Conservation (phyloP, 2,329 filamentous ascomycete species). For the Fulvia fulva region DNA sequence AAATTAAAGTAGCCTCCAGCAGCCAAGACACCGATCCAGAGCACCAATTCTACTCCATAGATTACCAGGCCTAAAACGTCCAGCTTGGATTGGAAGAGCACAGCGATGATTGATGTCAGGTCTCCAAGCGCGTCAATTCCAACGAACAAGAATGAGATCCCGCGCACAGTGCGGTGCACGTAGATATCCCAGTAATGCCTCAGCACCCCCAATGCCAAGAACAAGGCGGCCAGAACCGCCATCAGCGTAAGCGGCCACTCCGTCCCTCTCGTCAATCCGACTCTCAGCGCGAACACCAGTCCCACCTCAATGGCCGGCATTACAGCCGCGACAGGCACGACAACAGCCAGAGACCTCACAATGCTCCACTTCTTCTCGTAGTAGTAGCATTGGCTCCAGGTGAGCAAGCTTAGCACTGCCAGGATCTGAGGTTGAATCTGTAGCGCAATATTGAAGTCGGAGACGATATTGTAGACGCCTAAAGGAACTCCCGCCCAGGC, state of each 20-base stretch:
- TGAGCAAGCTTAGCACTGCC: slow-evolving; percentile 48
- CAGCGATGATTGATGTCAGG: slow-evolving; percentile 61
- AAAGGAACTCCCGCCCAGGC: slow-evolving; percentile 64
- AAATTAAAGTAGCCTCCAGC: slow-evolving; percentile 64
- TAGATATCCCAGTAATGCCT: slow-evolving; percentile 69
- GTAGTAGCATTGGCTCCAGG: slow-evolving; percentile 56
- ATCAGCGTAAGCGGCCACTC: slow-evolving; percentile 64
- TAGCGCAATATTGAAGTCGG: slow-evolving; percentile 51
- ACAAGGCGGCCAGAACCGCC: slow-evolving; percentile 60
- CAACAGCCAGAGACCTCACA: slow-evolving; percentile 46
- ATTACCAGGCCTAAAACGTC: slow-evolving; percentile 63
- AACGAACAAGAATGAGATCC: slow-evolving; percentile 70
- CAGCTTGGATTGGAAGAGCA: slow-evolving; percentile 57
- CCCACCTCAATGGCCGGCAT: slow-evolving; percentile 59
- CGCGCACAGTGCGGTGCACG: slow-evolving; percentile 60
- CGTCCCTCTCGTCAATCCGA: slow-evolving; percentile 42
- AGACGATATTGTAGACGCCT: slow-evolving; percentile 57
- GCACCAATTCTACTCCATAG: slow-evolving; percentile 60
- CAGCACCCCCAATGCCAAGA: slow-evolving; percentile 63
- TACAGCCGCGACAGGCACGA: slow-evolving; percentile 49
- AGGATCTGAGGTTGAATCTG: slow-evolving; percentile 56
- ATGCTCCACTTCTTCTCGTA: slow-evolving; percentile 57
- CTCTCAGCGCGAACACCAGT: slow-evolving; percentile 55
- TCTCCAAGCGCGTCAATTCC: slow-evolving; percentile 67
- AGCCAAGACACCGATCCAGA: slow-evolving; percentile 65